These are phyloP conservation scores for Curvularia hawaiiensis DNA, from an alignment of 2,329 filamentous ascomycete genomes.

Conservation along the genomic window DNA sequence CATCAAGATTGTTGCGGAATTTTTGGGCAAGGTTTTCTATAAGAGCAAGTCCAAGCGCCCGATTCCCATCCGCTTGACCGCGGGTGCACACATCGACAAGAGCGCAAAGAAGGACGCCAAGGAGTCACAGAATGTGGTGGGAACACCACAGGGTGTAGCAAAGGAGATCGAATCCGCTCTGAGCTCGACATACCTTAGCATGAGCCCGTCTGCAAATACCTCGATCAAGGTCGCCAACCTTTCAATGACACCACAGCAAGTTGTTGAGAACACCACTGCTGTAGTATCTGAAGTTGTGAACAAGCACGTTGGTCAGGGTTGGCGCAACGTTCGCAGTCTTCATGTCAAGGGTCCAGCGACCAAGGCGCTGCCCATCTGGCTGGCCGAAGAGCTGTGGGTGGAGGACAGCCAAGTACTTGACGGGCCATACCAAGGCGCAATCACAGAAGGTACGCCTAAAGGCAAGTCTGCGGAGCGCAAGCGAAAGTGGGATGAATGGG, in stretches of 20 bases:
- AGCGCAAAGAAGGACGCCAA: slow-evolving; percentile 46
- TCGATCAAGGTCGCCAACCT: slow-evolving; percentile 80
- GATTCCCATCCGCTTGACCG: slow-evolving; percentile 76
- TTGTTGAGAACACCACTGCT: slow-evolving; percentile 80
- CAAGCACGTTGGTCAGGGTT: slow-evolving; percentile 83
- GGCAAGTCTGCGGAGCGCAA: slow-evolving; percentile 41
- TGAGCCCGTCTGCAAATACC: slow-evolving; percentile 79
- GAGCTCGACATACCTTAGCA: slow-evolving; percentile 76
- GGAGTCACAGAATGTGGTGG: slow-evolving; percentile 51
- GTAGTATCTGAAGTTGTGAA: slow-evolving; percentile 69
- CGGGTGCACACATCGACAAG: slow-evolving; percentile 66
- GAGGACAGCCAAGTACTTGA: slow-evolving; percentile 75
- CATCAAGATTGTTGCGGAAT: slow-evolving; percentile 70
- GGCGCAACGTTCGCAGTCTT: slow-evolving; percentile 81
- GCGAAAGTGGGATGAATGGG: slow-evolving; percentile 48
- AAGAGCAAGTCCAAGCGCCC: slow-evolving; percentile 82
- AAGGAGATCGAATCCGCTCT: slow-evolving; percentile 82
- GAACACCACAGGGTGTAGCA: slow-evolving; percentile 69
- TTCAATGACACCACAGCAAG: slow-evolving; percentile 73
- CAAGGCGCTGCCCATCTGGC: slow-evolving; percentile 89
- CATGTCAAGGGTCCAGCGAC: slow-evolving; percentile 93
- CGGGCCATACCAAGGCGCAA: slow-evolving; percentile 48
- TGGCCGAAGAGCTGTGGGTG: slow-evolving; percentile 89
- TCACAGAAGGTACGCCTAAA: slow-evolving; percentile 28
- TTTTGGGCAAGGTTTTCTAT: slow-evolving; percentile 93